Conservation (phyloP, 305 asterid species). For the Solanum aculeatissimum region DNA sequence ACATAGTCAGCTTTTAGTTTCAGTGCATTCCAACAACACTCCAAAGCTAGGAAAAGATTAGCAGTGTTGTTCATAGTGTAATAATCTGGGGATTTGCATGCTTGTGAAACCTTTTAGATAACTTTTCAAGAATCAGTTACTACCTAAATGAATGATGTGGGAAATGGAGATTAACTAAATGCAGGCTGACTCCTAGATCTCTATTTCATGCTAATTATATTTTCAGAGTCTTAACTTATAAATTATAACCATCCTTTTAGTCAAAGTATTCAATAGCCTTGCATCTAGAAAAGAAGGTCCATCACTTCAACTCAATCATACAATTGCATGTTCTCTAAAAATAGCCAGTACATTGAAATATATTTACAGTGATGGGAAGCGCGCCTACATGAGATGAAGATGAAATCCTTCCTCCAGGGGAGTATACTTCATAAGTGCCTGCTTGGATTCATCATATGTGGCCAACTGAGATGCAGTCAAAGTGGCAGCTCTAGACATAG, state of each 20-base stretch:
- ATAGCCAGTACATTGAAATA: background rate
- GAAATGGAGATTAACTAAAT: background rate
- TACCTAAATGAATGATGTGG: background rate
- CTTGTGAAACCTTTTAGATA: background rate
- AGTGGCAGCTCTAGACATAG: slow-evolving; percentile 82
- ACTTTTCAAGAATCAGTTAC: background rate
- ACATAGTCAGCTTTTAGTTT: background rate
- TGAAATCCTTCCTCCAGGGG: slow-evolving; percentile 86
- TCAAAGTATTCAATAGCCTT: background rate
- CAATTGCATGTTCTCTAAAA: background rate
- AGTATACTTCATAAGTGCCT: slow-evolving; percentile 67
- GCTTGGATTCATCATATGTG: slow-evolving; percentile 90
- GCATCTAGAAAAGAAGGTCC: background rate
- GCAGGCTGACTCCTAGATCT: background rate
- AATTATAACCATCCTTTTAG: background rate
- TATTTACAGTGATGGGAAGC: background rate
- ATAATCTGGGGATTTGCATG: background rate
- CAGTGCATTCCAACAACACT: background rate
- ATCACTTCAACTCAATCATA: background rate
- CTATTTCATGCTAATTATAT: background rate
- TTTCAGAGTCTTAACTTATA: background rate
- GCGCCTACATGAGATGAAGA: slow-evolving; percentile 66
- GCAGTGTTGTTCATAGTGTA: background rate
- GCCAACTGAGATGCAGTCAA: slow-evolving; percentile 92
- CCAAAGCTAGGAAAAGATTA: background rate